phyloP scores from a whole-genome alignment of 2,329 filamentous ascomycete species.

The Botrytis cinerea region DNA sequence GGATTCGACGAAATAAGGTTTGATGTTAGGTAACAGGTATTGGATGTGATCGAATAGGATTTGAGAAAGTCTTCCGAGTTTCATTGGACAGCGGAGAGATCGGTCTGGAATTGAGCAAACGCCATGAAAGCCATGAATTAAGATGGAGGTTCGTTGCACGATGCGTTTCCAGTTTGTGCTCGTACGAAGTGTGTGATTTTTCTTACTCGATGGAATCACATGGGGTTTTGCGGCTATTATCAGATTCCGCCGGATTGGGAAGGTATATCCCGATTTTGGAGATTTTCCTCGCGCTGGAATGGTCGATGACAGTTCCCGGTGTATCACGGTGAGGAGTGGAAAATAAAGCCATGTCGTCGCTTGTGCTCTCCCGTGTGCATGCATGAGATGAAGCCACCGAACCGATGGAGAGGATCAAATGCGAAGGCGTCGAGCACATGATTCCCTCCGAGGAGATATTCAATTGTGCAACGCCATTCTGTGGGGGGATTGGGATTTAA shows the following conservation, averaged over 20 bases:
- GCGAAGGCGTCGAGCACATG: conserved; percentile 11
- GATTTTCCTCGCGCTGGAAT: not conserved
- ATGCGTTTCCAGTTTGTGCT: conserved; percentile 1
- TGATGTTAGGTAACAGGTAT: conserved; percentile 10
- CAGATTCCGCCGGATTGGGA: not conserved
- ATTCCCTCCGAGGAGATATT: conserved; percentile 19
- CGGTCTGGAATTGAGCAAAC: not conserved
- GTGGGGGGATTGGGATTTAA: conserved; percentile 2
- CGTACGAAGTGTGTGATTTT: not conserved
- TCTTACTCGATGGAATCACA: conserved; percentile 14
- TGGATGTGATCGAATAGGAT: conserved; percentile 5
- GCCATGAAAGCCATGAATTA: not conserved
- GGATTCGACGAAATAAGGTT: not conserved
- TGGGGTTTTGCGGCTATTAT: not conserved
- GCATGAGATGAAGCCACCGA: not conserved
- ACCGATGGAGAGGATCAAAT: not conserved
- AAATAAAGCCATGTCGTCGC: not conserved
- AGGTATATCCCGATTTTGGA: not conserved
- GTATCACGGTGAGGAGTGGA: not conserved
- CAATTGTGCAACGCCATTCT: conserved; percentile 8
- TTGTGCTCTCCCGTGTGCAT: not conserved
- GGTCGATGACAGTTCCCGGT: not conserved
- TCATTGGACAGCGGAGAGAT: not conserved
- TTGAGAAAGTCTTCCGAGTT: not conserved
- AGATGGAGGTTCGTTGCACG: conserved; percentile 3